Evolutionary conservation across 306 rosid species (phyloP), one percentile per base, ranked within the genome.

Genomic region (Gillenia trifoliata): DNA sequence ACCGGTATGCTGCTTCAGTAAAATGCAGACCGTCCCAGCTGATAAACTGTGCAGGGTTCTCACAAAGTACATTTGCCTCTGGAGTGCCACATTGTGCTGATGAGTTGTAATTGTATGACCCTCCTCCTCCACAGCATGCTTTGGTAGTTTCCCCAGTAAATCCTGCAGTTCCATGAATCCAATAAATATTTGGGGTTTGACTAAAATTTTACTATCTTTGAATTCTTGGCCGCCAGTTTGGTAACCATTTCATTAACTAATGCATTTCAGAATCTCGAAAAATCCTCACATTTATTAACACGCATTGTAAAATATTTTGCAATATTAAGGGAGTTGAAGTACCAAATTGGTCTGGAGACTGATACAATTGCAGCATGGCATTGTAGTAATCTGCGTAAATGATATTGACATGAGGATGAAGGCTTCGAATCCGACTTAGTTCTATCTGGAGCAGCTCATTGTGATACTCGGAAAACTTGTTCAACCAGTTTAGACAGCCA

Each of bases 41-140:
- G 49, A 54, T 54, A 54, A 70, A 50, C 33, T 33, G 22, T 22
- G 74, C 50, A n/a, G 75, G 75, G 50, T 71, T 71, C 11, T 71
- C 64, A 55, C 75, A 54, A 34, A 6, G 40, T 36, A 36, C 50
- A 33, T 31, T 71, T 31, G 75, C 75, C 50, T 22, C 33, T 22
- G 17, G n/a, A 34, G 23, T 2, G 15, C 64, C 75, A 34, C 75
- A 71, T 34, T 3, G 13, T 34, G 75, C 75, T 2, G 75, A 71
- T 34, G 65, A 6, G 50, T 71, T 71, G 50, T 54, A 71, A 55
- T 54, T 71, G 75, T 54, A 71, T 34, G 50, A 22, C 23, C 75
- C 64, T 13, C 75, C 75, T 15, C 64, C 50, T 70, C 75, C 75
- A 34, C 75, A 70, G 31, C 75, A 70, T 31, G 75, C 49, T 54